A percentile compares a stretch with the other conserved stretches of the same genome.
Evolutionary conservation across 2,329 filamentous ascomycete species (phyloP).

Genomic region (Paecilomyces formosus): DNA sequence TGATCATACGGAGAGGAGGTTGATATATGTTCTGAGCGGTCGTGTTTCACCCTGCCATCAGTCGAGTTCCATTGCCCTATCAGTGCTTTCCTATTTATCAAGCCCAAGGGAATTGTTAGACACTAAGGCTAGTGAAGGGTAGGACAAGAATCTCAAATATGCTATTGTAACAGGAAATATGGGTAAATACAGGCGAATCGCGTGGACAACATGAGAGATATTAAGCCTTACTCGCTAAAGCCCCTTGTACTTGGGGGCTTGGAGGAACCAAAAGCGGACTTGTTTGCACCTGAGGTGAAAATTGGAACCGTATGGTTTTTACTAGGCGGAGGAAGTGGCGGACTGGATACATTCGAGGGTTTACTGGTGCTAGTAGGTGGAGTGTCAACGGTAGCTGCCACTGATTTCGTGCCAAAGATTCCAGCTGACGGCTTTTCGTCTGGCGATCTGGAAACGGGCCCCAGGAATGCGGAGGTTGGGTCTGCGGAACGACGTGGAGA

Average conservation of each 20-base stretch:
- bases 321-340: neutral
- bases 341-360: neutral
- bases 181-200: neutral
- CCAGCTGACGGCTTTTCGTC: too few relatives aligned
- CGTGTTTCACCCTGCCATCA: neutral
- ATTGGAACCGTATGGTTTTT: neutral
- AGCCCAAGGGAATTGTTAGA: neutral
- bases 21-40: neutral
- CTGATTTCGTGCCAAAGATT: too few relatives aligned
- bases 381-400: neutral
- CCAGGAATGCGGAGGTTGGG: too few relatives aligned
- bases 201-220: neutral
- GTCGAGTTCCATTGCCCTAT: neutral
- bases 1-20: neutral
- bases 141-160: neutral
- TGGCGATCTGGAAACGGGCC: too few relatives aligned
- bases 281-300: neutral
- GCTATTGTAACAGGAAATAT: neutral
- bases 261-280: neutral
- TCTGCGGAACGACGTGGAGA: too few relatives aligned
- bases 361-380: neutral
- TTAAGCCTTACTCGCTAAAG: neutral
- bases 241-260: neutral
- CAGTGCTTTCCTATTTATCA: neutral
- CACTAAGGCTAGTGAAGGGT: neutral